These are phyloP conservation scores for Discostella stelligeroides DNA, from an alignment of 108 stramenopile genomes.

Conservation along the genomic window DNA sequence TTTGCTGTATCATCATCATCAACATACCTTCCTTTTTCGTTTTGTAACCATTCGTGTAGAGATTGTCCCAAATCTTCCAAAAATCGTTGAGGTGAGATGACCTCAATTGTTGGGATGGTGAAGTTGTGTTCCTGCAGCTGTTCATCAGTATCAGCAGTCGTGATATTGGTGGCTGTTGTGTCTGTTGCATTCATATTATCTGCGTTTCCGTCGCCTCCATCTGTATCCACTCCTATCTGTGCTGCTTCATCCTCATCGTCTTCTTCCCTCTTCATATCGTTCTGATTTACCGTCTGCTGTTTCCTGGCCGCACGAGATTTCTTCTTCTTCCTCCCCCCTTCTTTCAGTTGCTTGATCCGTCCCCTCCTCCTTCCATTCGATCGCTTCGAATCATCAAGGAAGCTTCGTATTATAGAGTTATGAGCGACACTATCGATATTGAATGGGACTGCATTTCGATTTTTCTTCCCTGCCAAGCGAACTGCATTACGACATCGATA, in stretches of 20 bases:
- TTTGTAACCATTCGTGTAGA: slow-evolving; percentile 26
- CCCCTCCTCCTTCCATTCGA: slow-evolving; percentile 13
- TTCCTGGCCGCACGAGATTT: slow-evolving; percentile 24
- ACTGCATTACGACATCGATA: slow-evolving; percentile 41
- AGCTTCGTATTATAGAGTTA: slow-evolving; percentile 16
- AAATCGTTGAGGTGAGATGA: slow-evolving; percentile 36
- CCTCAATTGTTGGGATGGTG: slow-evolving; percentile 22
- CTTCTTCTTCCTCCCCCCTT: slow-evolving; percentile 13
- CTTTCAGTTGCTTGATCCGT: too few species aligned
- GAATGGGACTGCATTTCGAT: neutral
- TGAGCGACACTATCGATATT: neutral
- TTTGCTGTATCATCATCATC: neutral
- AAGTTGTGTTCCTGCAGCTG: neutral
- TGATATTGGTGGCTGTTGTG: neutral
- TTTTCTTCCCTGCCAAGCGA: neutral
- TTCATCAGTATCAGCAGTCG: neutral
- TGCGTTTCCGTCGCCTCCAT: neutral
- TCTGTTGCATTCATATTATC: neutral
- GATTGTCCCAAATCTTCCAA: slow-evolving; percentile 35
- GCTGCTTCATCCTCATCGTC: slow-evolving; percentile 12
- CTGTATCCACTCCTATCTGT: too few species aligned
- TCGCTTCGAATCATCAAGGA: neutral
- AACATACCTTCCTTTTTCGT: slow-evolving; percentile 3
- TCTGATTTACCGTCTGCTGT: slow-evolving; percentile 1
- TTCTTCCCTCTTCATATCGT: too few species aligned